These are phyloP conservation scores for Botrytis fabae DNA, from an alignment of 2,329 filamentous ascomycete genomes.

Conservation along the genomic window DNA sequence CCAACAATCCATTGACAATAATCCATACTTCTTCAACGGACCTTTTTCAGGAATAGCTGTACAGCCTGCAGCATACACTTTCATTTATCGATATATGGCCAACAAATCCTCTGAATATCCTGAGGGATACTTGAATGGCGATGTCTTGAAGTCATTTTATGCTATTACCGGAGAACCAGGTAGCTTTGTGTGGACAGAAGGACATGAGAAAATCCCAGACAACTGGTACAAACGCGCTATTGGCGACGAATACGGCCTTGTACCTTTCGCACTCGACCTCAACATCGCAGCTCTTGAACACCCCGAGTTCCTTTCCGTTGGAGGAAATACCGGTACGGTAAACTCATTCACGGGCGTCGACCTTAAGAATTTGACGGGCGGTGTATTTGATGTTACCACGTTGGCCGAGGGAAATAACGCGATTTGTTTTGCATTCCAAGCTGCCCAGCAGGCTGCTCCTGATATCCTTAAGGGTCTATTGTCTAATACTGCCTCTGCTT, in stretches of 20 bases:
- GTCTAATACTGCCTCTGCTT: slow-evolving; percentile 35
- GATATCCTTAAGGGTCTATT: slow-evolving; percentile 46
- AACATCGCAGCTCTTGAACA: slow-evolving; percentile 43
- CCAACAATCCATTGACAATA: slow-evolving; percentile 37
- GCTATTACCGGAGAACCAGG: slow-evolving; percentile 28
- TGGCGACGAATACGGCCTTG: slow-evolving; percentile 44
- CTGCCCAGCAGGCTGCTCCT: slow-evolving; percentile 45
- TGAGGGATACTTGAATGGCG: slow-evolving; percentile 37
- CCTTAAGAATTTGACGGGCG: slow-evolving; percentile 46
- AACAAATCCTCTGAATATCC: slow-evolving; percentile 40
- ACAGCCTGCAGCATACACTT: slow-evolving; percentile 36
- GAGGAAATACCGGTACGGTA: slow-evolving; percentile 54
- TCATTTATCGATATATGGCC: slow-evolving; percentile 39
- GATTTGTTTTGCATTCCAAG: slow-evolving; percentile 47
- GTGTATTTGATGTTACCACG: slow-evolving; percentile 46
- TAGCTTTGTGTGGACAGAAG: slow-evolving; percentile 27
- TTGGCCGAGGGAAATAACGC: slow-evolving; percentile 51
- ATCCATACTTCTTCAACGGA: slow-evolving; percentile 55
- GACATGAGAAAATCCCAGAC: slow-evolving; percentile 31
- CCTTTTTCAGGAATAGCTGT: slow-evolving; percentile 50
- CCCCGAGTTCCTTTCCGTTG: slow-evolving; percentile 48
- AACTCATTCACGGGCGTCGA: slow-evolving; percentile 53
- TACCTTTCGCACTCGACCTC: slow-evolving; percentile 43
- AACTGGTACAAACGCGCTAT: slow-evolving; percentile 33
- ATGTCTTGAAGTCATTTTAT: slow-evolving; percentile 32